Base-by-base conservation (phyloP, 202 grass and related monocot genomes). In the Schoenoplectus triqueter region DNA sequence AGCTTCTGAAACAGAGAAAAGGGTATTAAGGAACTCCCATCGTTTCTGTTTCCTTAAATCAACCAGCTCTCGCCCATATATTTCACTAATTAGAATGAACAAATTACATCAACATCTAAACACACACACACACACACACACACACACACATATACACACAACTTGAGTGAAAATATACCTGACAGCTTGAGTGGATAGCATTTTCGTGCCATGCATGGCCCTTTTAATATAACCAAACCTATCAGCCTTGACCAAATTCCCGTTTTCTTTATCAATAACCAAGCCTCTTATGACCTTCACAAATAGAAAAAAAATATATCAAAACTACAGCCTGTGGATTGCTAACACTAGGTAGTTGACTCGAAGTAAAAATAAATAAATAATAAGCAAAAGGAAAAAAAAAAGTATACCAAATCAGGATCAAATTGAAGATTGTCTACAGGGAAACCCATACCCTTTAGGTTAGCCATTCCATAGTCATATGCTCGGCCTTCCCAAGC, bases 1-100 rank as follows among this genome's bases (percentile, higher is more conserved):
- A 86, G 92, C 95, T 92, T 98, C 95, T 86, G 95, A 98, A 90
- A 98, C 92, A 82, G 95, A 98, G 89, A 98, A 98, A 93, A 93
- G 68, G 85, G 92, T 98, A 82, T 98, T 98, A 48, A 98, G 92
- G 68, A 98, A 98, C 83, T 93, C 95, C 95, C 95, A 98, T 85
- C 87, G 88, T 82, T 84, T 89, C 92, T 98, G 91, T 64, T 98
- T 95, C 66, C 92, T 86, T 52, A 93, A 87, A 89, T 98, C 95
- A 84, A 98, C 89, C 86, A 98, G 74, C 86, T 98, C 95, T 87
- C 95, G 92, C 84, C 95, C 95, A 80, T 98, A 98, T 91, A 98
- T 98, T 83, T 95, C 92, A 92, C 95, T 98, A 80, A 81, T 59
- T 46, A 90, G 6, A 86, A 42, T 78, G 62, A 17, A 69, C 19